phyloP scores from a whole-genome alignment of 2,329 filamentous ascomycete species.

The Thyridium curvatum region DNA sequence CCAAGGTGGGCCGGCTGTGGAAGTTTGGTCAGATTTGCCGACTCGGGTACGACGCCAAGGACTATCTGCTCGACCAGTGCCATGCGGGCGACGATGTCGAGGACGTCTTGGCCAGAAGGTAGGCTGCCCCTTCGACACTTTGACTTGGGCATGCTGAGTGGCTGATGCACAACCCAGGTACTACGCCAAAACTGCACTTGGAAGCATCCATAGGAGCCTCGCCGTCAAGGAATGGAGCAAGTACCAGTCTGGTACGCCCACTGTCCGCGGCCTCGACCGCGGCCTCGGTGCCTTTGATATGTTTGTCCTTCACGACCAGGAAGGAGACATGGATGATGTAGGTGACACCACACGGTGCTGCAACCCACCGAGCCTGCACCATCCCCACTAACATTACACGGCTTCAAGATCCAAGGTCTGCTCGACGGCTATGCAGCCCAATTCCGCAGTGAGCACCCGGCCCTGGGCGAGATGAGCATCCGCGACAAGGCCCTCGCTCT shows the following conservation, averaged over 20 bases:
- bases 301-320: constrained; percentile 70
- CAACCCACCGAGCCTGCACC: neutral
- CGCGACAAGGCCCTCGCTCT: constrained; percentile 63
- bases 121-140: constrained; percentile 20
- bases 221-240: constrained; percentile 73
- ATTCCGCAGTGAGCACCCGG: constrained; percentile 46
- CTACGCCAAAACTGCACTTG: constrained; percentile 67
- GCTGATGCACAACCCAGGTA: constrained; percentile 43
- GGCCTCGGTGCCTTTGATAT: constrained; percentile 82
- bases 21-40: constrained; percentile 65
- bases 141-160: constrained; percentile 3
- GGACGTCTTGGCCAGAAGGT: constrained; percentile 72
- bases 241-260: constrained; percentile 31
- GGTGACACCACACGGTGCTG: constrained; percentile 15
- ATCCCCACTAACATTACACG: constrained; percentile 1
- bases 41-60: constrained; percentile 82
- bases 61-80: constrained; percentile 66
- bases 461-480: constrained; percentile 50
- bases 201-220: constrained; percentile 72
- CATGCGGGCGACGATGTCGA: constrained; percentile 51
- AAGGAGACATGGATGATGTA: constrained; percentile 70
- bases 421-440: constrained; percentile 57
- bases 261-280: constrained; percentile 50
- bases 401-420: constrained; percentile 18
- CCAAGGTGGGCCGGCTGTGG: constrained; percentile 61